Evolutionary conservation across 192 early-diverging fungal species (phyloP), one percentile per base, ranked within the genome.

Genomic region (Obelidium mucronatum): DNA sequence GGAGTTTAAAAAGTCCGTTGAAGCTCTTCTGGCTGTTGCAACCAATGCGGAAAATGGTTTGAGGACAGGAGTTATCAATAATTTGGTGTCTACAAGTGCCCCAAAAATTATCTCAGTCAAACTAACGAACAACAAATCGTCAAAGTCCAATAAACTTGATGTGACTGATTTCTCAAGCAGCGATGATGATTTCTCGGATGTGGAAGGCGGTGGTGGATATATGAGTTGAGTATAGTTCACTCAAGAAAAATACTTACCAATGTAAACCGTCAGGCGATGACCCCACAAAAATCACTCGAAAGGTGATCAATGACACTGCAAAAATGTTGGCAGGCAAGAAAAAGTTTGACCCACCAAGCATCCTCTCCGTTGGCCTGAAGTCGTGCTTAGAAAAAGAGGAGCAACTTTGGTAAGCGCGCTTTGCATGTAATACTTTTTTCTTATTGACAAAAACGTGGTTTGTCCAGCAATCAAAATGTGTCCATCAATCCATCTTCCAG

Each of bases 281-380:
- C 40, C 44, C 44, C 6, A 60, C 77, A 5, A 54, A 58, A 53
- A 77, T 80, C 36, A 80, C 78, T 1, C 37, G 63, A 19, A 68
- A 64, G 19, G 66, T 80, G 2, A 77, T 80, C 5, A 11, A 36
- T 5, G 37, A 80, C 0, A 67, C 79, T 35, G 74, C 79, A 36
- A 28, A 53, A 19, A 77, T 80, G 65, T 51, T 80, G 2, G 58
- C 73, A 58, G 70, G 40, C 19, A 80, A 80, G 42, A 80, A 80
- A 37, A 58, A 72, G 8, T 80, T 73, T 52, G 79, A 80, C 24
- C 79, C 79, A n/a, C 79, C 79, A 3, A 70, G 75, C 4, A 31
- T 52, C 6, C 64, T 79, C 22, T 56, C 55, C 11, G 73, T 79
- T 35, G 78, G 78, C 26, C 54, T 79, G 22, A 74, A 76, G 28